phyloP scores from a whole-genome alignment of 2,329 filamentous ascomycete genomes.

The Aspergillus amoenus region DNA sequence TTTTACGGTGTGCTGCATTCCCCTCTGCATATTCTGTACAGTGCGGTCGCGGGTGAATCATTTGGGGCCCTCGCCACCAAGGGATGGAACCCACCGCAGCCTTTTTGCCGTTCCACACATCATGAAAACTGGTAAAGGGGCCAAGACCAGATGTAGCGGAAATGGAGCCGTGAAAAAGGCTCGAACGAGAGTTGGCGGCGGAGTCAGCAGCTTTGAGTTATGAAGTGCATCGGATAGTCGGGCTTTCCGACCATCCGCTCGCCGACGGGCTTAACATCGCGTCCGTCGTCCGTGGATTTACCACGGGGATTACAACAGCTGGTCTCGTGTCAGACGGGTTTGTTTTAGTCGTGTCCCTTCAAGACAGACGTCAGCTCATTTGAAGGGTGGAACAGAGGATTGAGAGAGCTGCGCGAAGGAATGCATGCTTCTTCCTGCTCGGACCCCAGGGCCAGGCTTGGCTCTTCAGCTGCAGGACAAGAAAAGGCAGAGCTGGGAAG shows the following conservation, averaged over 20 bases:
- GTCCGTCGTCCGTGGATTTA: background rate
- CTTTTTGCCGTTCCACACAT: background rate
- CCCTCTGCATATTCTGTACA: too few species aligned
- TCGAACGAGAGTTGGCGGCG: background rate
- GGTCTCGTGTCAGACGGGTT: background rate
- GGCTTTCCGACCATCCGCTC: conserved; percentile 7
- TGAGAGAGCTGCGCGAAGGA: background rate
- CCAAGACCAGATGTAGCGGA: background rate
- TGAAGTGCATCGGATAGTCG: conserved; percentile 14
- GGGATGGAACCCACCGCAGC: background rate
- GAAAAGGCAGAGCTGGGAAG: background rate
- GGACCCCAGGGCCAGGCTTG: background rate
- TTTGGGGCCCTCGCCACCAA: background rate
- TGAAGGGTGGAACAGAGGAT: background rate
- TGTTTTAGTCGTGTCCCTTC: background rate
- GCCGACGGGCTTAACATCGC: background rate
- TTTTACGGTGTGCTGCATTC: too few species aligned
- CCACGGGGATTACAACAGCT: background rate
- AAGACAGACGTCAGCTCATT: background rate
- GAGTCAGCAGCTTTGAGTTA: background rate
- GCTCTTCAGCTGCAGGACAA: background rate
- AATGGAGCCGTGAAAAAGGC: background rate
- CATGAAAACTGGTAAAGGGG: background rate
- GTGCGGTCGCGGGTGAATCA: too few species aligned
- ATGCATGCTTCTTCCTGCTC: background rate